Evolutionary conservation across 2,329 filamentous ascomycete species (phyloP).

Genomic region (Trichocomaceae sp.): DNA sequence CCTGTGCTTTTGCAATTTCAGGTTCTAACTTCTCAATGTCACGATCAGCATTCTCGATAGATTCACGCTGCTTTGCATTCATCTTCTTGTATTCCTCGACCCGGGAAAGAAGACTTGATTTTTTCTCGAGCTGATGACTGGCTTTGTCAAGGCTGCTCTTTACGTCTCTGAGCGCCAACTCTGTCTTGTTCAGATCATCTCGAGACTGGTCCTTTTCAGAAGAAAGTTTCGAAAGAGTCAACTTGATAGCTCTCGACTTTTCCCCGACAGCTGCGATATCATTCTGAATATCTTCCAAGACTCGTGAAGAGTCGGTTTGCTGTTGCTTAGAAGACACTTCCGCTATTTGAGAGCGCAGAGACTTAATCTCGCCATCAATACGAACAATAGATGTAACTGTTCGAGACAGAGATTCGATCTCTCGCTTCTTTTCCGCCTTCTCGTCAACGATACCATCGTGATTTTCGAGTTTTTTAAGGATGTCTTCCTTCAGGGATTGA

Average conservation of each 20-base stretch:
- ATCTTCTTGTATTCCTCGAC: constrained; percentile 67
- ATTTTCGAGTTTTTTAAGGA: constrained; percentile 58
- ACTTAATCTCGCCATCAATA: constrained; percentile 63
- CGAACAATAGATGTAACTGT: constrained; percentile 70
- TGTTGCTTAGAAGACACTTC: constrained; percentile 71
- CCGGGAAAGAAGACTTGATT: constrained; percentile 61
- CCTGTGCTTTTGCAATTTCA: constrained; percentile 66
- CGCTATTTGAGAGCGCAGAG: constrained; percentile 66
- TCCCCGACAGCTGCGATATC: constrained; percentile 63
- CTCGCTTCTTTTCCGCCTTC: constrained; percentile 58
- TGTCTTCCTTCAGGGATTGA: constrained; percentile 55
- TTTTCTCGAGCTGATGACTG: constrained; percentile 72
- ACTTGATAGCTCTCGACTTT: constrained; percentile 59
- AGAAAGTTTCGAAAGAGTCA: constrained; percentile 58
- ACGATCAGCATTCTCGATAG: constrained; percentile 62
- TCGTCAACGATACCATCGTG: constrained; percentile 61
- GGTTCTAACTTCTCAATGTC: constrained; percentile 70
- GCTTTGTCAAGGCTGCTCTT: constrained; percentile 65
- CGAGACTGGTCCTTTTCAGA: constrained; percentile 66
- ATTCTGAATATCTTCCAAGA: constrained; percentile 76
- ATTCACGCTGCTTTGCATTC: constrained; percentile 61
- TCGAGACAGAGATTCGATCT: constrained; percentile 68
- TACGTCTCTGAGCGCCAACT: constrained; percentile 70
- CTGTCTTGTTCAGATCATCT: constrained; percentile 60
- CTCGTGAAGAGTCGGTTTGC: constrained; percentile 57